Base-by-base conservation (phyloP, 805 yeast species). In the Candida montana region DNA sequence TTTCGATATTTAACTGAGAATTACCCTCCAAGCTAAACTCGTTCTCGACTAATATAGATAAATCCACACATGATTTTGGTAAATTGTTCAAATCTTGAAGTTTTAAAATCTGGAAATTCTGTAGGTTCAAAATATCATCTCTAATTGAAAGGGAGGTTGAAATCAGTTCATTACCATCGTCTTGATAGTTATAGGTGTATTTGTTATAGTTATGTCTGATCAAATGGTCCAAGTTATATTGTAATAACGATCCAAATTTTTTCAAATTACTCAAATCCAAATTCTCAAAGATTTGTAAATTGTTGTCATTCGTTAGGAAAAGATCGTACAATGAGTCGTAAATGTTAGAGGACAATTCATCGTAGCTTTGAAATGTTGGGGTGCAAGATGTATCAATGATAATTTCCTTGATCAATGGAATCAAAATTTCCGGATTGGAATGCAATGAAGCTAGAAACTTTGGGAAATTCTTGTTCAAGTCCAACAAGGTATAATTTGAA, bases 381-480 rank as follows among this genome's bases (percentile, higher is more conserved):
- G 57, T 47, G 7, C 47, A 43, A 13, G 59, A 53, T 0, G 63
- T 57, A 24, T 53, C 54, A 37, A 58, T 56, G 18, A 55, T 43
- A n/a, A 58, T 53, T 39, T 56, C 57, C 17, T 44, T 42, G 26
- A 57, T 41, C 35, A 47, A 38, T n/a, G 49, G 49, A 11, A 58
- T 40, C 20, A 55, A 44, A 2, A 37, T 44, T 5, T 52, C 56
- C 15, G 49, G 39, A 33, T 58, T 58, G 21, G 59, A 44, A 33
- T 55, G 55, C 13, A 59, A 41, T 1, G 62, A 44, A 8, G 59
- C 58, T 17, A 58, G 40, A 10, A 59, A 49, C 26, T 54, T 54
- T 2, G 59, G 56, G 37, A 54, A 57, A 30, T 50, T 55, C 17
- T 44, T 34, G 23, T 39, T 36, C 16, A 55, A 33, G 23, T 53